Conservation (phyloP, 805 yeast species). For the Isabelozyma pseudorhagii region DNA sequence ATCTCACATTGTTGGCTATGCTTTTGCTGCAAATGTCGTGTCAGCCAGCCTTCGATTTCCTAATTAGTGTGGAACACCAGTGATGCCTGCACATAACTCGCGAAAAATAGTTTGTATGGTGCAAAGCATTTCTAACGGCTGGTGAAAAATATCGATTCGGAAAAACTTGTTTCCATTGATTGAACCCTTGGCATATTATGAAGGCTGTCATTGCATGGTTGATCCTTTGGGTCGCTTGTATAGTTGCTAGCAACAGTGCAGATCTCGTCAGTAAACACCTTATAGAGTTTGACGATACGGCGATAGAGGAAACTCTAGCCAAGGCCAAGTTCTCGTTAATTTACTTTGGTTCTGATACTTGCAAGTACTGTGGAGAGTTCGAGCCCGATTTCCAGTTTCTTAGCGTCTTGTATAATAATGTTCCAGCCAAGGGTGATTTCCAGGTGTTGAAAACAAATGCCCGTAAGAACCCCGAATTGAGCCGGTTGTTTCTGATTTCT, state of each 20-base stretch:
- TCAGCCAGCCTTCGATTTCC: background rate
- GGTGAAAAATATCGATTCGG: background rate
- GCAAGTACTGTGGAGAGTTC: constrained; percentile 31
- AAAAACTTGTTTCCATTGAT: background rate
- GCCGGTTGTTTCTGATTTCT: constrained; percentile 35
- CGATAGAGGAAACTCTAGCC: constrained; percentile 11
- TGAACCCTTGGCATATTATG: background rate
- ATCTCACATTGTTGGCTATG: background rate
- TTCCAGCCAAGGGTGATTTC: constrained; percentile 32
- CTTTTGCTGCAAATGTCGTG: background rate
- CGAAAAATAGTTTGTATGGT: background rate
- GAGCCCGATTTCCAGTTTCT: constrained; percentile 35
- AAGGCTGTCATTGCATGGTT: constrained; percentile 3
- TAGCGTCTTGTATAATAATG: constrained; percentile 38
- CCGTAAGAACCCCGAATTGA: constrained; percentile 24
- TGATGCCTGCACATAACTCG: background rate
- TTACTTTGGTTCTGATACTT: constrained; percentile 43
- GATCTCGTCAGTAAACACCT: background rate
- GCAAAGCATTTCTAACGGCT: background rate
- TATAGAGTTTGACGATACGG: constrained; percentile 9
- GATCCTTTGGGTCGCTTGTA: background rate
- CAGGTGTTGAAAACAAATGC: constrained; percentile 33
- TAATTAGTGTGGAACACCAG: background rate
- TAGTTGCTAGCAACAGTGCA: background rate
- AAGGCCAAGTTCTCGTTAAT: constrained; percentile 36